phyloP scores from a whole-genome alignment of 768 basidiomycete genomes.

The Trametopsis cervina region DNA sequence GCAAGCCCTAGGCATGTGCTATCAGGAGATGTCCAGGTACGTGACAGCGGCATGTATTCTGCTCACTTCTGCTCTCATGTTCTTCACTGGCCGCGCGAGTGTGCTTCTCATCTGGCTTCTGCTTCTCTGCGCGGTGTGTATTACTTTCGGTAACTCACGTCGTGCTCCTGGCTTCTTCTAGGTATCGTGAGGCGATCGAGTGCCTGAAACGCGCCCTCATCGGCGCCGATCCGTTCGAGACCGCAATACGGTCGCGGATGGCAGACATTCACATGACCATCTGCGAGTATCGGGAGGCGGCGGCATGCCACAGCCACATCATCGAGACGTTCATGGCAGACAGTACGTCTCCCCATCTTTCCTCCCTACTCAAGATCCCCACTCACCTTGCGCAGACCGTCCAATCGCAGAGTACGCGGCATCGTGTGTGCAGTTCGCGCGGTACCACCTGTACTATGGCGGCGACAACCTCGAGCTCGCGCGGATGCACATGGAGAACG shows the following conservation, averaged over 20 bases:
- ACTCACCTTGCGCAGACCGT: conserved; percentile 36
- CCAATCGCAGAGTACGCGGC: conserved; percentile 74
- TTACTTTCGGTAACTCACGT: too few relatives aligned
- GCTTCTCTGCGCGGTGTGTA: too few relatives aligned
- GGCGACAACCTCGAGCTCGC: conserved; percentile 67
- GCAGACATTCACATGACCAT: conserved; percentile 65
- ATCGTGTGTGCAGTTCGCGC: conserved; percentile 81
- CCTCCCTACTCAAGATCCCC: conserved; percentile 1
- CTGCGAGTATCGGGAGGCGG: conserved; percentile 61
- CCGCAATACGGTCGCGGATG: conserved; percentile 62
- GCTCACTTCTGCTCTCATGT: conserved; percentile 11
- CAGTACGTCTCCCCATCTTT: conserved; percentile 31
- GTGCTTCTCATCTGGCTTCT: too few relatives aligned
- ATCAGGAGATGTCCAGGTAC: conserved; percentile 85
- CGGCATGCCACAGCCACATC: conserved; percentile 75
- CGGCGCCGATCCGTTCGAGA: conserved; percentile 73
- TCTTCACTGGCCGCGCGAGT: too few relatives aligned
- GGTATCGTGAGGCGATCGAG: conserved; percentile 76
- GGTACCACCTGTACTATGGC: conserved; percentile 59
- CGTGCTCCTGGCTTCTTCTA: neutral
- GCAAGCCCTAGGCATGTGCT: conserved; percentile 91
- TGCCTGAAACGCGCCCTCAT: conserved; percentile 87
- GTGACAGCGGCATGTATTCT: conserved; percentile 16
- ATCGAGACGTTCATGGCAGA: conserved; percentile 65
- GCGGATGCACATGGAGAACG: conserved; percentile 61